Percentiles rank a stretch among this genome's conserved stretches.
These are phyloP conservation scores for Apiotrichum porosum DNA, from an alignment of 1,284 basidiomycete genomes.

Conservation along the genomic window DNA sequence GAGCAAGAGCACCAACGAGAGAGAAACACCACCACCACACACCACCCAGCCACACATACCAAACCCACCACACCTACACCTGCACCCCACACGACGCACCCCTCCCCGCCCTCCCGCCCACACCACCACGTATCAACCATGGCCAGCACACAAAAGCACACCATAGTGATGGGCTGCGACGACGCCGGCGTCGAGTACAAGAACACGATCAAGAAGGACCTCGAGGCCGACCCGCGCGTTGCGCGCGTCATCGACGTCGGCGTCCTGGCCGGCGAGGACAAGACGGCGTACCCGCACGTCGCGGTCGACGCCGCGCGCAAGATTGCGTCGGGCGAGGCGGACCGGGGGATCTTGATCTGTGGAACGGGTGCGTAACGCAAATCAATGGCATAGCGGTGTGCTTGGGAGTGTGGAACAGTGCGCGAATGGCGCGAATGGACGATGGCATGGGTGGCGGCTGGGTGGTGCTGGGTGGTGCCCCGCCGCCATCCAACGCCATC, in stretches of 20 bases:
- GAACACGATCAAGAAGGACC: constrained; percentile 28
- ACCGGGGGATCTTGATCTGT: constrained; percentile 51
- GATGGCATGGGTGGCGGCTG: too few species aligned
- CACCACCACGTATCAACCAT: too few species aligned
- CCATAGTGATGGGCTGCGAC: constrained; percentile 40
- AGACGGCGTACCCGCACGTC: constrained; percentile 51
- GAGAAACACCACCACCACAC: too few species aligned
- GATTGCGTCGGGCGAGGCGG: constrained; percentile 48
- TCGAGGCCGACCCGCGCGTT: constrained; percentile 38
- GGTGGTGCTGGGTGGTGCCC: too few species aligned
- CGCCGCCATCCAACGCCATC: too few species aligned
- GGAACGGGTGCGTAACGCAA: constrained; percentile 48
- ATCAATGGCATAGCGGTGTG: too few species aligned
- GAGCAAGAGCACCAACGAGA: too few species aligned
- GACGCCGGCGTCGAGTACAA: constrained; percentile 43
- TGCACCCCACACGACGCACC: too few species aligned
- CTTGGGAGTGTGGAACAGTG: too few species aligned
- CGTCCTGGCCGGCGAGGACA: constrained; percentile 26
- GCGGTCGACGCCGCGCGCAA: constrained; percentile 49
- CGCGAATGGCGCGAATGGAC: too few species aligned
- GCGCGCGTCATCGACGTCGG: constrained; percentile 40
- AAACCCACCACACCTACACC: too few species aligned
- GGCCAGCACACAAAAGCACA: constrained; percentile 22
- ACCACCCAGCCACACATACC: too few species aligned
- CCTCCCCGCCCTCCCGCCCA: neutral